Evolutionary conservation across 345 rosid species (phyloP).

Genomic region (Barbarea vulgaris): DNA sequence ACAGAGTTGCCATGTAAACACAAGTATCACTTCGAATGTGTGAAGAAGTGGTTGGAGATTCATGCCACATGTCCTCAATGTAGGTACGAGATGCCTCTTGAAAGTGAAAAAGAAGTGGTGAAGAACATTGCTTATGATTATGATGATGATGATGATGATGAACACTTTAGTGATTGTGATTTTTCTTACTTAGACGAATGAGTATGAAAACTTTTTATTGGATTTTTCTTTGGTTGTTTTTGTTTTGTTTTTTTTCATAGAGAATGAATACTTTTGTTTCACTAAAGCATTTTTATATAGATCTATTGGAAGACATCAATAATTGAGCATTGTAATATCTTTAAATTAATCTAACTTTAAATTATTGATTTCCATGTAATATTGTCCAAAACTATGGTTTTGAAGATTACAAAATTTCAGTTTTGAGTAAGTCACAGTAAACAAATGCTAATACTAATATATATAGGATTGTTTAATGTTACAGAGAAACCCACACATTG

Average conservation of each 20-base stretch:
- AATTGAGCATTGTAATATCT: background rate
- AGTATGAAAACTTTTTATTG: background rate
- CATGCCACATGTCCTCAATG: slow-evolving; percentile 27
- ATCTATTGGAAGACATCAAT: background rate
- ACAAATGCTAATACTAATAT: background rate
- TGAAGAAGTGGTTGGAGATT: slow-evolving; percentile 23
- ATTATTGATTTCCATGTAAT: background rate
- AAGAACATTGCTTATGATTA: background rate
- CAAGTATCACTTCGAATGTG: slow-evolving; percentile 21
- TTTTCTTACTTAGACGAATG: background rate
- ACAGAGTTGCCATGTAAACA: slow-evolving; percentile 33
- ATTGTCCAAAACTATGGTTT: background rate
- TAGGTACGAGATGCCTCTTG: slow-evolving; percentile 14
- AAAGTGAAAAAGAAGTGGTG: background rate
- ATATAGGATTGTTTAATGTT: background rate
- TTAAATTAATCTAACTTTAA: background rate
- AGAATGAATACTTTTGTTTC: background rate
- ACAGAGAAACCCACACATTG: background rate
- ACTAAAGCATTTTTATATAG: background rate
- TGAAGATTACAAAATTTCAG: background rate
- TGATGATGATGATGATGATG: too few species aligned
- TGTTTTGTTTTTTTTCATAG: background rate
- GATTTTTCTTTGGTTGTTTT: background rate
- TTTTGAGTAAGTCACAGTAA: background rate
- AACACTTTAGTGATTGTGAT: background rate